Evolutionary conservation across 257 asterid genomes (phyloP), one percentile per base, ranked within the genome.

Genomic region (Gentiana straminea): DNA sequence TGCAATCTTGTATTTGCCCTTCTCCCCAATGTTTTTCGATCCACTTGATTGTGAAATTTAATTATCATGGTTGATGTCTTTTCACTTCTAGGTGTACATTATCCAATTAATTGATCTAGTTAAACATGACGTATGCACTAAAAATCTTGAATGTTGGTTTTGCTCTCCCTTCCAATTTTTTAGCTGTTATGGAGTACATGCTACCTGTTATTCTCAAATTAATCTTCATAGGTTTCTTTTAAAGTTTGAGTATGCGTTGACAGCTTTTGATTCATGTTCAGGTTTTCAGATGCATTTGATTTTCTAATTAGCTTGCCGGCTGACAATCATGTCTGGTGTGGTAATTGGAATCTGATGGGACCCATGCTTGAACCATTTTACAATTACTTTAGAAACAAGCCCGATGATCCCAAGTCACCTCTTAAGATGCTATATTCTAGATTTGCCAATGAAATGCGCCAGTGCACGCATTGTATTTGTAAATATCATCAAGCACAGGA

Each of bases 401-500:
- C 72, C 51, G 36, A 0, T 38, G 94, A 73, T 78, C 7, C 7
- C 46, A 41, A 41, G 46, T 91, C 97, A 56, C 95, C 98, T 68
- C 88, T 91, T 51, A 84, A 85, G 82, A 68, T 76, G 64, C 59
- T 91, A 39, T 80, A 89, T 93, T 65, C 59, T 37, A 76, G 98
- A 69, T 69, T 84, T 60, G 76, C 94, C 9, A 39, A 51, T 37
- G 98, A 91, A 81, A 79, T 81, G 86, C 81, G 81, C 52, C 61
- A 58, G 49, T 91, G 98, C 80, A 80, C 86, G 35, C 79, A 81
- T 43, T 91, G 98, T 65, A 79, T 87, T 55, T 86, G 81, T 55
- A 95, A 87, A 74, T 94, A 91, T 66, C 96, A 91, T 83, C 98
- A 85, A 72, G 89, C 94, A 54, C 94, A 79, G 63, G 86, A 84